Evolutionary conservation across 495 filamentous ascomycete genomes (phyloP), one percentile per base, ranked within the genome.

Genomic region (Talaromyces proteolyticus): DNA sequence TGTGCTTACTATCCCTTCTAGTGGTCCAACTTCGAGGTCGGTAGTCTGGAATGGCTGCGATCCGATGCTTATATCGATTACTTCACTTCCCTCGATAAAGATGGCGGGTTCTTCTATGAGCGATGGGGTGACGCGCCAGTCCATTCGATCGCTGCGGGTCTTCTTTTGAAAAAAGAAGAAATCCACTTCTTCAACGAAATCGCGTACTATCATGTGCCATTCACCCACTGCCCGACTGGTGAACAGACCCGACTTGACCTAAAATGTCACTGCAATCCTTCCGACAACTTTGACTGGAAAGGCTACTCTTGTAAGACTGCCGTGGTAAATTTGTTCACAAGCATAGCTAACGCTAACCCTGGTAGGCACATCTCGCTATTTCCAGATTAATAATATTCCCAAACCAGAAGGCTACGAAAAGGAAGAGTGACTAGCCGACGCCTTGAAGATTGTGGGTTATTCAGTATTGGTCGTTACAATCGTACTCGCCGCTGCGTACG

Each of bases 171-270:
- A 60, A 96, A 95, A 72, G 87, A 94, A 49, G 79, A 98, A 62
- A 84, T 98, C 54, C 92, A 97, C 59, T 98, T 98, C 75, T 98
- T 95, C 76, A 88, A 98, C 61, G 93, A 98, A 59, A 97, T 98
- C 56, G 93, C 87, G 50, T 98, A 98, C 69, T 97, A 90, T 68
- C 93, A 98, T 61, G 87, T 95, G n/a, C 93, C 93, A 6, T 98
- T 98, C 63, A 97, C 92, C 19, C 93, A 98, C 70, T 98, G 93
- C 64, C 93, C 93, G 3, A 93, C 88, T 0, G 85, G 84, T 20
- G 90, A 97, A 67, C 72, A 93, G 66, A 77, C 77, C 25, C 75
- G 90, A 52, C 61, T 88, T 50, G 86, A 95, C 50, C 77, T 88
- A 47, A 91, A 88, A 65, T 98, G 93, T 65, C 82, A 88, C 62